Evolutionary conservation across 1,284 basidiomycete species (phyloP).

Genomic region (Austropuccinia psidii): DNA sequence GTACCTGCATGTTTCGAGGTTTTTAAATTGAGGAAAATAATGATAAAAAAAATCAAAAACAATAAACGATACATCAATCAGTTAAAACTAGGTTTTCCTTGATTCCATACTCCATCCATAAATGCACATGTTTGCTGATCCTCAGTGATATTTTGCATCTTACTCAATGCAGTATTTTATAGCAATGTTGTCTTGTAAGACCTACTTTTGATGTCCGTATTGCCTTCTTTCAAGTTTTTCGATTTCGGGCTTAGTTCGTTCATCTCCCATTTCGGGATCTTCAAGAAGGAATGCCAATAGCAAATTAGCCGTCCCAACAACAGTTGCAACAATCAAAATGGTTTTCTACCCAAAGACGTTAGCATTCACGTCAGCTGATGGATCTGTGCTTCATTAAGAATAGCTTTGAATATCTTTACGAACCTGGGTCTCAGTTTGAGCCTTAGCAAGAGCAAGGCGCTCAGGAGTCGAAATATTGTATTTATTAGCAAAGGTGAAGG

Average conservation of each 20-base stretch:
- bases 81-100: no score
- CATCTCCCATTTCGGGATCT: constrained; percentile 44
- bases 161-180: no score
- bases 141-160: no score
- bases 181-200: no score
- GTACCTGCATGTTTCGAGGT: no score
- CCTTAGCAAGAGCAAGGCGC: constrained; percentile 44
- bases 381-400: neutral
- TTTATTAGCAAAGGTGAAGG: constrained; percentile 43
- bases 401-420: neutral
- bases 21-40: no score
- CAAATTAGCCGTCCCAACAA: constrained; percentile 42
- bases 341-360: constrained; percentile 40
- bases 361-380: neutral
- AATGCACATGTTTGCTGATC: no score
- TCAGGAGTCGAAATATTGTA: constrained; percentile 43
- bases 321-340: constrained; percentile 46
- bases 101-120: no score
- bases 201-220: no score
- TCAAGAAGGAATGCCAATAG: constrained; percentile 41
- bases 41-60: no score
- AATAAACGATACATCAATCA: no score
- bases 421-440: constrained; percentile 48
- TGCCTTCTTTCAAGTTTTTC: no score
- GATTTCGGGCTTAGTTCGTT: constrained; percentile 30